phyloP scores from a whole-genome alignment of 805 yeast species.

The Cyberlindnera bimundalis region DNA sequence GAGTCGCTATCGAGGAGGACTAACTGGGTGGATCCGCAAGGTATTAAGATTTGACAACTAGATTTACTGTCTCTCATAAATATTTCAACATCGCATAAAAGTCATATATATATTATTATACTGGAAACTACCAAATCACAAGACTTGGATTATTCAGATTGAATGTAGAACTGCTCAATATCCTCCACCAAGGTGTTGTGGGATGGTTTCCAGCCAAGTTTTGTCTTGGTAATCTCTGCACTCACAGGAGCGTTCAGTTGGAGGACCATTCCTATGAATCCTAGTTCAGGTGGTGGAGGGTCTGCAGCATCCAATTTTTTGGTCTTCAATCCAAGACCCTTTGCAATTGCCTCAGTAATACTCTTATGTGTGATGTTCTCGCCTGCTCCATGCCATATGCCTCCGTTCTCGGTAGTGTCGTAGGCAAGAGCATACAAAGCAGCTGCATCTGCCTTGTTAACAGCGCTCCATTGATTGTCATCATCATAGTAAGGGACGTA shows the following conservation, averaged over 20 bases:
- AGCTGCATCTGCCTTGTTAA: slow-evolving; percentile 33
- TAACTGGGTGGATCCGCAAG: neutral
- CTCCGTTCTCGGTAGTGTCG: slow-evolving; percentile 28
- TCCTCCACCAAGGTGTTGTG: slow-evolving; percentile 25
- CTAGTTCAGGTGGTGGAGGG: slow-evolving; percentile 4
- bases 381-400: slow-evolving; percentile 26
- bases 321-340: slow-evolving; percentile 16
- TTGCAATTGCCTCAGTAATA: slow-evolving; percentile 29
- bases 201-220: slow-evolving; percentile 29
- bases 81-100: no score
- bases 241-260: slow-evolving; percentile 13
- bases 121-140: no score
- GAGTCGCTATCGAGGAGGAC: neutral
- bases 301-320: slow-evolving; percentile 1
- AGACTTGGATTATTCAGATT: no score
- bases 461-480: slow-evolving; percentile 32
- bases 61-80: no score
- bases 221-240: slow-evolving; percentile 20
- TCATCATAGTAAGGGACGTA: slow-evolving; percentile 30
- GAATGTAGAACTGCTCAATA: slow-evolving; percentile 19
- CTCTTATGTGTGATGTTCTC: slow-evolving; percentile 26
- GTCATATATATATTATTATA: no score
- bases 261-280: no score
- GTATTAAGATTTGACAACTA: neutral
- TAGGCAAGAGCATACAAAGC: slow-evolving; percentile 27